Evolutionary conservation across 176 grass and related monocot genomes (phyloP), one percentile per base, ranked within the genome.

Genomic region (Aegilops sharonensis): DNA sequence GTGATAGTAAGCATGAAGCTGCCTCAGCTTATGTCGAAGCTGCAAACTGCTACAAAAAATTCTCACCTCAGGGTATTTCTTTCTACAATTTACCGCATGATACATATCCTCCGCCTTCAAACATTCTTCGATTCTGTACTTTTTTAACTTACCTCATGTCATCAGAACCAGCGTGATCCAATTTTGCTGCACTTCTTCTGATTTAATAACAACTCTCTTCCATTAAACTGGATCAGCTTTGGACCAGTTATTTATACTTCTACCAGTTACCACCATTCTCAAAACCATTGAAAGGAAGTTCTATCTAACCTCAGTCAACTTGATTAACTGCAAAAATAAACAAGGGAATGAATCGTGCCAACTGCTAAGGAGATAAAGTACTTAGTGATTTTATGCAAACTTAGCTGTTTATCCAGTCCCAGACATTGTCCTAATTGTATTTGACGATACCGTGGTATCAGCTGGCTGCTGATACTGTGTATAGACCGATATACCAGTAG

Each of bases 41-140:
- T 66, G 89, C 93, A 73, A 98, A 98, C 82, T 98, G 95, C 86
- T 95, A 98, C 86, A 98, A 95, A 83, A 98, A 98, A 78, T 91
- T 95, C 61, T 98, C 91, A 34, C 66, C 87, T 80, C 80, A 87
- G 85, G 95, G 93, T 93, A 86, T 31, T 23, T 70, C 20, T 64
- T 40, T 67, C 79, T 52, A 50, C 32, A 64, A 60, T 64, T 74
- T 39, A 71, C 21, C 79, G 23, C 67, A 45, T 36, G 20, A 34
- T 18, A 6, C n/a, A 42, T 64, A 21, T 82, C 8, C 43, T 85
- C 32, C 3, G 9, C 42, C 57, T 8, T 76, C 69, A 32, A 77
- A 77, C 65, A 65, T 66, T 11, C 60, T 50, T 18, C 5, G 11
- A 63, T 23, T 47, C 43, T 75, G 12, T 50, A 64, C 40, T 65